These are phyloP conservation scores for Boletus coccyginus DNA, from an alignment of 768 basidiomycete species.

Conservation along the genomic window DNA sequence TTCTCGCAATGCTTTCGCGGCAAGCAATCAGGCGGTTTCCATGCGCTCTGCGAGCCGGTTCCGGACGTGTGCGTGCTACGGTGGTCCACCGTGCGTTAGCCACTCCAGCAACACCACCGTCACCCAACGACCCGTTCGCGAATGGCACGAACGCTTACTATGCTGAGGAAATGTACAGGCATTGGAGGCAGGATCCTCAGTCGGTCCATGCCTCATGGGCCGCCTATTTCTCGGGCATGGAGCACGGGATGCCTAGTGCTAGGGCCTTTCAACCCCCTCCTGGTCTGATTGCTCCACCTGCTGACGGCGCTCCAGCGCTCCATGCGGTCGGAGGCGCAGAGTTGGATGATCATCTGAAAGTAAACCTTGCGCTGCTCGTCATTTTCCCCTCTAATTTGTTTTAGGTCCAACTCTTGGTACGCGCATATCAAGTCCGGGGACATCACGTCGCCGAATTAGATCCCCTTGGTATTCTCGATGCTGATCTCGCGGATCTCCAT, in stretches of 20 bases:
- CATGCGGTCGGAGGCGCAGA: constrained; percentile 68
- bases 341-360: constrained; percentile 93
- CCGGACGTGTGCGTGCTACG: constrained; percentile 15
- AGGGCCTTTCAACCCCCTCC: constrained; percentile 89
- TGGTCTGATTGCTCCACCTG: constrained; percentile 60
- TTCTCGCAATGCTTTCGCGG: constrained; percentile 35
- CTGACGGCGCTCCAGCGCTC: constrained; percentile 78
- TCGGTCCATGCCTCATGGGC: constrained; percentile 95
- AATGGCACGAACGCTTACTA: constrained; percentile 96
- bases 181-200: constrained; percentile 86
- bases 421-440: constrained; percentile 98
- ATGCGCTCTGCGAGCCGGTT: constrained; percentile 22
- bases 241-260: constrained; percentile 74
- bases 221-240: constrained; percentile 90
- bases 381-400: background rate
- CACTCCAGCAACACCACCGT: constrained; percentile 53
- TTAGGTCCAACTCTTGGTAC: constrained; percentile 94
- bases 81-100: constrained; percentile 40
- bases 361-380: constrained; percentile 29
- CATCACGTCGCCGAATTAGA: constrained; percentile 96
- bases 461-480: constrained; percentile 88
- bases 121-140: constrained; percentile 83
- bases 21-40: constrained; percentile 38
- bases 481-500: constrained; percentile 73
- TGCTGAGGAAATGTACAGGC: constrained; percentile 94